Base-by-base conservation (phyloP, 2,329 filamentous ascomycete genomes). In the Colletotrichum shisoi region DNA sequence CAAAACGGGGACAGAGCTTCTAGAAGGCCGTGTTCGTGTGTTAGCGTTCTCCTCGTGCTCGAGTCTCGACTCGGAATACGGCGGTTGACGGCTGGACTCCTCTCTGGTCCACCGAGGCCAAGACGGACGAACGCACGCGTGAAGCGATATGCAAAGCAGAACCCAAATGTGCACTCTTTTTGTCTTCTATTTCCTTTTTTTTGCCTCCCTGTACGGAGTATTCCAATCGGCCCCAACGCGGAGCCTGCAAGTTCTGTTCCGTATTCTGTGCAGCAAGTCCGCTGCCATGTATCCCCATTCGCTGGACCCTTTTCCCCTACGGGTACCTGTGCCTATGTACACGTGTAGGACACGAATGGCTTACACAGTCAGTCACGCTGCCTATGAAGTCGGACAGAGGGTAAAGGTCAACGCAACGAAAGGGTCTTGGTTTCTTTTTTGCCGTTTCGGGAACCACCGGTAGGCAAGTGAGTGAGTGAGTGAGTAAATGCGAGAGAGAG, bases 161-260 rank as follows among this genome's bases (percentile, higher is more conserved):
- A 51, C 21, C 34, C 57, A 49, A 42, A 51, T 5, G 21, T 15
- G 8, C 9, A 9, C 7, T 27, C 37, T 34, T 31, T 52, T n/a
- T n/a, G n/a, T n/a, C n/a, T n/a, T n/a, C n/a, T n/a, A n/a, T n/a
- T n/a, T n/a, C n/a, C n/a, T n/a, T 2, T 34, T 34, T 21, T 57
- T 58, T 24, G 56, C 56, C 56, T 19, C 44, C 31, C 57, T 27
- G 54, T n/a, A n/a, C n/a, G n/a, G n/a, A n/a, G n/a, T 57, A 57
- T 57, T 57, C 27, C 42, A 46, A 37, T 46, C 54, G n/a, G 40
- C 37, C 46, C 13, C 31, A 34, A 19, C 17, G 49, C 49, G 31
- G 49, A 37, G 27, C 11, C 54, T 57, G 40, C 27, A 57, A 45
- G 40, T 57, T 31, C 17, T 46, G 54, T 45, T 37, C 54, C 54